Percentiles rank a stretch among this genome's conserved stretches.
Evolutionary conservation across 331 rosid species (phyloP).

Genomic region (Erythrophleum ivorense): DNA sequence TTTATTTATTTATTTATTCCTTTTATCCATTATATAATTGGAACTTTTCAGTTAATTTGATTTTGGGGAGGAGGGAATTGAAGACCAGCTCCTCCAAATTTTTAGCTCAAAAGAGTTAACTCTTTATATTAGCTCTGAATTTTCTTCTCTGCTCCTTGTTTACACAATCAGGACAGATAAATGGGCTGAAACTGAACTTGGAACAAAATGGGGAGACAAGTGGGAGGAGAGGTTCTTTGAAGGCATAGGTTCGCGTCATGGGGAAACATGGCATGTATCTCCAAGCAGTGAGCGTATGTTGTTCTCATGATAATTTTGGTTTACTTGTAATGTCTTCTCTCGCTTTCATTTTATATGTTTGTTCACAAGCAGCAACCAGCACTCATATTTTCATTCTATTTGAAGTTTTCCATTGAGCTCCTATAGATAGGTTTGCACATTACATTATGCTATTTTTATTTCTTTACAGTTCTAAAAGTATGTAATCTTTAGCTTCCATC

Average conservation of each 20-base stretch:
- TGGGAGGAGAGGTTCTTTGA: constrained; percentile 97
- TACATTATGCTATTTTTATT: constrained; percentile 5
- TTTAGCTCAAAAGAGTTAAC: not conserved
- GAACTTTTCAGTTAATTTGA: constrained; percentile 30
- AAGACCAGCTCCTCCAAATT: constrained; percentile 15
- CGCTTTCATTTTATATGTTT: constrained; percentile 24
- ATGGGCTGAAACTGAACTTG: constrained; percentile 97
- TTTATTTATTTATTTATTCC: constrained; percentile 5
- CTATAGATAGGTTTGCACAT: constrained; percentile 6
- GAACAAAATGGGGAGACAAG: constrained; percentile 99
- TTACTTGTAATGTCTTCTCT: not conserved
- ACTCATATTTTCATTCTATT: constrained; percentile 23
- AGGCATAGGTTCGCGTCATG: constrained; percentile 97
- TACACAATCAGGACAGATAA: constrained; percentile 88
- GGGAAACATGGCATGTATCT: constrained; percentile 98
- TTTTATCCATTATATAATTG: not conserved
- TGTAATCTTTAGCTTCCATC: not conserved
- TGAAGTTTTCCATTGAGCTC: constrained; percentile 2
- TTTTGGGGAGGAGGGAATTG: constrained; percentile 5
- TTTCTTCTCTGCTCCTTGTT: constrained; percentile 36
- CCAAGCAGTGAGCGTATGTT: constrained; percentile 89
- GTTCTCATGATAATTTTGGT: constrained; percentile 22
- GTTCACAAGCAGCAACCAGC: constrained; percentile 26
- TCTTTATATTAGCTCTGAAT: constrained; percentile 36
- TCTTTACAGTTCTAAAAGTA: not conserved